phyloP scores from a whole-genome alignment of 306 rosid genomes.

The Cucurbita argyrosperma region DNA sequence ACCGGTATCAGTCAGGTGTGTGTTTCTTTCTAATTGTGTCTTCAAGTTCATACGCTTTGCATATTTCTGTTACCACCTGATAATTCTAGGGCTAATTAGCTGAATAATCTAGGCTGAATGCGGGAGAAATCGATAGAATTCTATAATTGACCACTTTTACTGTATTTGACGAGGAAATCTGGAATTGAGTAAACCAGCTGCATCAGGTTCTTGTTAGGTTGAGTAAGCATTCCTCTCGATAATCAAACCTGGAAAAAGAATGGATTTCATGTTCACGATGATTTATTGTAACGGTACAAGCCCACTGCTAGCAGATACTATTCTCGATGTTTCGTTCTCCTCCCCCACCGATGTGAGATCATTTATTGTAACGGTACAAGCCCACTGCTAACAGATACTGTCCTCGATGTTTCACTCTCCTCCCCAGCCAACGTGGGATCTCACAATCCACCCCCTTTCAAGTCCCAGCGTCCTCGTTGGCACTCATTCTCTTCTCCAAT shows the following conservation, averaged over 20 bases:
- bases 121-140: background rate
- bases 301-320: too few relatives aligned
- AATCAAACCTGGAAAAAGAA: background rate
- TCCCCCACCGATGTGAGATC: too few relatives aligned
- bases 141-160: background rate
- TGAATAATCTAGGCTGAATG: background rate
- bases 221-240: background rate
- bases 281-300: too few relatives aligned
- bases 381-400: too few relatives aligned
- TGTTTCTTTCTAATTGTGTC: background rate
- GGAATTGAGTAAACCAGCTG: background rate
- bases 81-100: background rate
- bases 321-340: too few relatives aligned
- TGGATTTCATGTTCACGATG: too few relatives aligned
- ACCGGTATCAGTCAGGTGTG: conserved; percentile 21
- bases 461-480: too few relatives aligned
- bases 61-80: background rate
- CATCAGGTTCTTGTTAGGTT: background rate
- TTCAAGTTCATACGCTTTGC: background rate
- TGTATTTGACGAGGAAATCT: background rate
- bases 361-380: too few relatives aligned
- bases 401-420: too few relatives aligned
- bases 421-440: too few relatives aligned
- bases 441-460: too few relatives aligned
- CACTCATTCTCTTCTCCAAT: too few relatives aligned